Evolutionary conservation across 768 basidiomycete species (phyloP).

Genomic region (Pisolithus marmoratus): DNA sequence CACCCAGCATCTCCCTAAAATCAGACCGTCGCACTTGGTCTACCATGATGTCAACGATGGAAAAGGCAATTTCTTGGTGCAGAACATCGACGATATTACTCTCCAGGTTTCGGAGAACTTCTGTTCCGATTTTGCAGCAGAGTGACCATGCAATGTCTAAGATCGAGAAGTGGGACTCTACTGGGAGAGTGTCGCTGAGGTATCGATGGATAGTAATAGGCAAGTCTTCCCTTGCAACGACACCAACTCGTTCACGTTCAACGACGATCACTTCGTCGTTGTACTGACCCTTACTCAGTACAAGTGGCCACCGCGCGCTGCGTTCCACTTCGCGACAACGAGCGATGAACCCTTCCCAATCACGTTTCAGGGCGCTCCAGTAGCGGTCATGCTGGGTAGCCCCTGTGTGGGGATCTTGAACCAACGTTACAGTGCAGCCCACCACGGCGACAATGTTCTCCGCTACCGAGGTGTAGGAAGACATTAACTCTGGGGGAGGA

Average conservation of each 20-base stretch:
- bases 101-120: slow-evolving; percentile 53
- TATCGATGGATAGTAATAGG: slow-evolving; percentile 53
- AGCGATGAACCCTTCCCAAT: slow-evolving; percentile 96
- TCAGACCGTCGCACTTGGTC: slow-evolving; percentile 53
- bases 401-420: slow-evolving; percentile 72
- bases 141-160: slow-evolving; percentile 61
- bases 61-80: slow-evolving; percentile 74
- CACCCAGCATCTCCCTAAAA: slow-evolving; percentile 54
- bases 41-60: slow-evolving; percentile 67
- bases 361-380: slow-evolving; percentile 79
- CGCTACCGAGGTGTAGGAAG: slow-evolving; percentile 58
- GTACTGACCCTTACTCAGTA: slow-evolving; percentile 43
- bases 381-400: slow-evolving; percentile 73
- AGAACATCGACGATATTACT: slow-evolving; percentile 54
- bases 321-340: slow-evolving; percentile 89
- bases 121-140: slow-evolving; percentile 53
- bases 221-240: slow-evolving; percentile 59
- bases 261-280: slow-evolving; percentile 51
- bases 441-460: slow-evolving; percentile 82
- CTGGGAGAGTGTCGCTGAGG: slow-evolving; percentile 37
- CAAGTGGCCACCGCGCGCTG: slow-evolving; percentile 74
- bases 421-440: slow-evolving; percentile 75
- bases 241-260: slow-evolving; percentile 73
- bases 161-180: slow-evolving; percentile 51
- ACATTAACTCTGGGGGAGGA: slow-evolving; percentile 49